A percentile compares a stretch with the other conserved stretches of the same genome.
These are phyloP conservation scores for Solanum peruvianum DNA, from an alignment of 257 asterid species.

Conservation along the genomic window DNA sequence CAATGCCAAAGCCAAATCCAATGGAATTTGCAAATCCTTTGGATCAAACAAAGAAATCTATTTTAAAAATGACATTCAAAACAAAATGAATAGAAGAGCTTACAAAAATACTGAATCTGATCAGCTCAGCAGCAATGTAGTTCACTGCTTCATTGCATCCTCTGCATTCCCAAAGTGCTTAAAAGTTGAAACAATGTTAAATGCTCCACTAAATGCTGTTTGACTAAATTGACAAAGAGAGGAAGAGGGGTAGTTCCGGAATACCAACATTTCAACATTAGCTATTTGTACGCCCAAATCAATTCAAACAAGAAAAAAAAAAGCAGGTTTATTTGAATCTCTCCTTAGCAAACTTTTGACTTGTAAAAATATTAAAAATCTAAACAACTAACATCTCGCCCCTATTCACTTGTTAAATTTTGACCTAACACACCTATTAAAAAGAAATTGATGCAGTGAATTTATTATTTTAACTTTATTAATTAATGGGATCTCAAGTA, in stretches of 20 bases:
- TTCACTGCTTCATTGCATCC: conserved; percentile 18
- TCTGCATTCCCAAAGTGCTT: background rate
- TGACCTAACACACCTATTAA: background rate
- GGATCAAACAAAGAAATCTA: background rate
- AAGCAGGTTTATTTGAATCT: background rate
- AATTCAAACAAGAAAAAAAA: background rate
- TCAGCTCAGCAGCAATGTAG: conserved; percentile 45
- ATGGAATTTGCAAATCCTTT: background rate
- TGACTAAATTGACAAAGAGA: background rate
- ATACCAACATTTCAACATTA: background rate
- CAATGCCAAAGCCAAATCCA: background rate
- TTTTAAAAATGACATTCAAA: background rate
- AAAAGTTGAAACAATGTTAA: background rate
- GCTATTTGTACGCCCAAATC: background rate
- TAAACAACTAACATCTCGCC: background rate
- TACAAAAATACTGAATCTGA: conserved; percentile 8
- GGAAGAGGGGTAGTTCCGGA: background rate
- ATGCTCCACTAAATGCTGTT: background rate
- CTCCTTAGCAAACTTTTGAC: background rate
- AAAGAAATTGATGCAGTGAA: too few species aligned
- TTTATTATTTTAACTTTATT: too few species aligned
- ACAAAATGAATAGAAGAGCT: background rate
- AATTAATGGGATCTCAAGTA: too few species aligned
- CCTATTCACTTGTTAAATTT: background rate
- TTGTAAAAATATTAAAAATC: background rate